These are phyloP conservation scores for Populus deltoides DNA, from an alignment of 345 rosid species.

Conservation along the genomic window DNA sequence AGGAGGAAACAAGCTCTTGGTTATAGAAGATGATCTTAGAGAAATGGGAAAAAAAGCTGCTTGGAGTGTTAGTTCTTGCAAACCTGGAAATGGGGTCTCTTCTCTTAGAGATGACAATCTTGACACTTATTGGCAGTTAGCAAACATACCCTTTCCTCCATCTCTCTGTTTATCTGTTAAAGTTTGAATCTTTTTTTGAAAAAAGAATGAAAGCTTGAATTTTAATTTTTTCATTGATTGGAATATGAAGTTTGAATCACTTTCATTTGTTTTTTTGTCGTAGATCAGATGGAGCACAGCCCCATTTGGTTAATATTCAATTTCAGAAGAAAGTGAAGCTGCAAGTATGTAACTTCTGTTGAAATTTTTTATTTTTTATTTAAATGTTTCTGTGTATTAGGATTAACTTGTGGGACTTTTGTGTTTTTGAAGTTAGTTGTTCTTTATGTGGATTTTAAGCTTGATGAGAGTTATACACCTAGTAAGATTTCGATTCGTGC, in stretches of 20 bases:
- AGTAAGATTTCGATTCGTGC: conserved; percentile 83
- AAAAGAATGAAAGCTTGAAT: not conserved
- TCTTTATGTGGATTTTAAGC: conserved; percentile 83
- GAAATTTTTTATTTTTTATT: not conserved
- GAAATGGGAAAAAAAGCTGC: conserved; percentile 91
- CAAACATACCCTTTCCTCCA: not conserved
- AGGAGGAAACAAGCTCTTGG: conserved; percentile 58
- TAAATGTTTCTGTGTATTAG: not conserved
- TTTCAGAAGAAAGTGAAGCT: conserved; percentile 94
- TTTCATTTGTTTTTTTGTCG: not conserved
- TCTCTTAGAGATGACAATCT: conserved; percentile 84
- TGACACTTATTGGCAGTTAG: conserved; percentile 91
- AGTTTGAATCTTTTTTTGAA: not conserved
- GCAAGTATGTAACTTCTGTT: conserved; percentile 42
- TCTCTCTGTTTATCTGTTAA: not conserved
- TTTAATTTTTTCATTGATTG: not conserved
- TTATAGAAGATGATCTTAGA: conserved; percentile 72
- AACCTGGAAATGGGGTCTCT: conserved; percentile 84
- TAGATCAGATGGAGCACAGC: conserved; percentile 97
- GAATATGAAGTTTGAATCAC: not conserved
- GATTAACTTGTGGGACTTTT: not conserved
- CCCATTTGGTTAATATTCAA: conserved; percentile 87
- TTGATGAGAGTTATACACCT: conserved; percentile 91
- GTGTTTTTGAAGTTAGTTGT: conserved; percentile 54
- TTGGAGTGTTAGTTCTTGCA: conserved; percentile 98